Evolutionary conservation across 2,329 filamentous ascomycete genomes (phyloP).

Genomic region (Trichoderma citrinoviride): DNA sequence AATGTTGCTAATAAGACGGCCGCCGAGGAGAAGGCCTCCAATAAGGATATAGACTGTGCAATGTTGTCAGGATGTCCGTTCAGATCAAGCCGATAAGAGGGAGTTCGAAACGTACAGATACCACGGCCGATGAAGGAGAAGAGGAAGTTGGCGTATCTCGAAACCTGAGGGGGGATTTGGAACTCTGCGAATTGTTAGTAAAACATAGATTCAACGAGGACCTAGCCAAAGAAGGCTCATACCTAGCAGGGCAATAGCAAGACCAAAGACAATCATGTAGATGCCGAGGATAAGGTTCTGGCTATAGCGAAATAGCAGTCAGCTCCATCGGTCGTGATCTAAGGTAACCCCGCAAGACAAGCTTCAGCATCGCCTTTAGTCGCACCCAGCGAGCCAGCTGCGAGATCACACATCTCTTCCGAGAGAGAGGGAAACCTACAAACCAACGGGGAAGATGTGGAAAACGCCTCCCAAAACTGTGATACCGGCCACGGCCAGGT

Average conservation of each 20-base stretch:
- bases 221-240: conserved; percentile 23
- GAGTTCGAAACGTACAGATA: conserved; percentile 67
- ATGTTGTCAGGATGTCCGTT: conserved; percentile 10
- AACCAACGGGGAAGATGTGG: conserved; percentile 61
- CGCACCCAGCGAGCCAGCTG: background rate
- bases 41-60: conserved; percentile 89
- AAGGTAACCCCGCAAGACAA: background rate
- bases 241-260: conserved; percentile 68
- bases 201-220: too few relatives aligned
- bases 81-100: background rate
- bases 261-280: conserved; percentile 90
- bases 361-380: background rate
- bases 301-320: conserved; percentile 14
- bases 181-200: conserved; percentile 59
- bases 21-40: conserved; percentile 77
- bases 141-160: conserved; percentile 93
- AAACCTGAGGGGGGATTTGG: conserved; percentile 88
- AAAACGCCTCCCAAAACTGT: conserved; percentile 82
- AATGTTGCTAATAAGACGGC: conserved; percentile 64
- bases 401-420: background rate
- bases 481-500: conserved; percentile 80
- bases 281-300: conserved; percentile 68
- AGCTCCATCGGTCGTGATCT: background rate
- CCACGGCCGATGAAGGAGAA: conserved; percentile 97
- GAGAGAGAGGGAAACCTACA: conserved; percentile 49